These are phyloP conservation scores for Daldinia grandis DNA, from an alignment of 495 filamentous ascomycete species.

Conservation along the genomic window DNA sequence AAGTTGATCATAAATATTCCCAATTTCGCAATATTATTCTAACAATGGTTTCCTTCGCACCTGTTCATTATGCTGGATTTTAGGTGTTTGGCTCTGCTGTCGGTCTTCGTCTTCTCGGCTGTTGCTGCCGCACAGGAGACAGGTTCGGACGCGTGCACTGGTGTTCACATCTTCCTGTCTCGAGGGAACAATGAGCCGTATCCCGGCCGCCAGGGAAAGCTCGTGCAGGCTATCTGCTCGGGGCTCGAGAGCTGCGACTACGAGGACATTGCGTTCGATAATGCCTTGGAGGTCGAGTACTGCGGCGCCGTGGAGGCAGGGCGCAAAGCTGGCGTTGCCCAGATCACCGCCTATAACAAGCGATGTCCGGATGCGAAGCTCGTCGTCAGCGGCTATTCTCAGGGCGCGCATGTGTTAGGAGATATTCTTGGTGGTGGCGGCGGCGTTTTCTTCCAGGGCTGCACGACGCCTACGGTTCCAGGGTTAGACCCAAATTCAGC, in stretches of 20 bases:
- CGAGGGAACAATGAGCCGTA: conserved; percentile 45
- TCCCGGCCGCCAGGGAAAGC: conserved; percentile 38
- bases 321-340: conserved; percentile 20
- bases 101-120: background rate
- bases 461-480: conserved; percentile 4
- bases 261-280: conserved; percentile 41
- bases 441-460: conserved; percentile 31
- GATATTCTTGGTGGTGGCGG: conserved; percentile 38
- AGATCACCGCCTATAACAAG: conserved; percentile 38
- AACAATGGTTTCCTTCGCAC: background rate
- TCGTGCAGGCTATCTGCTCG: conserved; percentile 35
- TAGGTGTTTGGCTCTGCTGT: background rate
- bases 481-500: conserved; percentile 22
- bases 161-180: conserved; percentile 43
- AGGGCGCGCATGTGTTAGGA: conserved; percentile 40
- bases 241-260: conserved; percentile 43
- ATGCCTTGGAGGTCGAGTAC: conserved; percentile 27
- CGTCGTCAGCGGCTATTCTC: conserved; percentile 44
- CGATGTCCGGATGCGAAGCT: conserved; percentile 41
- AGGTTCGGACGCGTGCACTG: conserved; percentile 29
- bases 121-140: conserved; percentile 19
- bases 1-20: background rate
- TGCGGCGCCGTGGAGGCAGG: conserved; percentile 39
- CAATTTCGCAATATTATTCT: background rate
- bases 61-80: background rate